Evolutionary conservation across 352 stramenopile species (phyloP).

Genomic region (Phytophthora fragariae): DNA sequence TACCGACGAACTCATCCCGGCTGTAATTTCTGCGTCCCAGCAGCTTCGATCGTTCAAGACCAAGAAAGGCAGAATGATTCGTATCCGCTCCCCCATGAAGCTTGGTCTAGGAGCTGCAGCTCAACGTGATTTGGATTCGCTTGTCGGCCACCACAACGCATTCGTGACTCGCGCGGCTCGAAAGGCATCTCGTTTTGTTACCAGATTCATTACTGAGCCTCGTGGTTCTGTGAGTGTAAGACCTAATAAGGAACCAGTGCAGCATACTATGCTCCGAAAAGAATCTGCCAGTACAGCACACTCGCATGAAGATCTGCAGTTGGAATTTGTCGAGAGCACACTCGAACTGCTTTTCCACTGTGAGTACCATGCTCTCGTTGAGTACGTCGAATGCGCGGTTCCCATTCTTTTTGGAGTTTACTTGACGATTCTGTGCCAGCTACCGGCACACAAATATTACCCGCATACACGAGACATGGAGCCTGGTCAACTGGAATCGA

Average conservation of each 20-base stretch:
- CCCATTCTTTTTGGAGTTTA: slow-evolving; percentile 32
- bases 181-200: neutral
- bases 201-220: neutral
- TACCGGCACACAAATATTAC: slow-evolving; percentile 26
- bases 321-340: neutral
- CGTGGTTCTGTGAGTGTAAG: neutral
- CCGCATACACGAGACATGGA: slow-evolving; percentile 22
- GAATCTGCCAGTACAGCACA: neutral
- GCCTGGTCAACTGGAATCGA: slow-evolving; percentile 14
- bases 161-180: neutral
- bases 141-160: slow-evolving; percentile 3
- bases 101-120: neutral
- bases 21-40: neutral
- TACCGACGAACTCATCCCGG: slow-evolving; percentile 1
- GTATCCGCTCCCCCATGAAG: slow-evolving; percentile 13
- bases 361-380: slow-evolving; percentile 31
- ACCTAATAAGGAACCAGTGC: neutral
- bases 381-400: slow-evolving; percentile 37
- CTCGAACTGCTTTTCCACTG: slow-evolving; percentile 30
- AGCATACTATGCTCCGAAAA: neutral
- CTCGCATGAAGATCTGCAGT: neutral
- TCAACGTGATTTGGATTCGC: slow-evolving; percentile 15
- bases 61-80: slow-evolving; percentile 7
- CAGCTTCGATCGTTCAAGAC: slow-evolving; percentile 9
- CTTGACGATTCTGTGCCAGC: slow-evolving; percentile 17